These are phyloP conservation scores for Phaeophleospora eucalypticola DNA, from an alignment of 2,329 filamentous ascomycete species.

Conservation along the genomic window DNA sequence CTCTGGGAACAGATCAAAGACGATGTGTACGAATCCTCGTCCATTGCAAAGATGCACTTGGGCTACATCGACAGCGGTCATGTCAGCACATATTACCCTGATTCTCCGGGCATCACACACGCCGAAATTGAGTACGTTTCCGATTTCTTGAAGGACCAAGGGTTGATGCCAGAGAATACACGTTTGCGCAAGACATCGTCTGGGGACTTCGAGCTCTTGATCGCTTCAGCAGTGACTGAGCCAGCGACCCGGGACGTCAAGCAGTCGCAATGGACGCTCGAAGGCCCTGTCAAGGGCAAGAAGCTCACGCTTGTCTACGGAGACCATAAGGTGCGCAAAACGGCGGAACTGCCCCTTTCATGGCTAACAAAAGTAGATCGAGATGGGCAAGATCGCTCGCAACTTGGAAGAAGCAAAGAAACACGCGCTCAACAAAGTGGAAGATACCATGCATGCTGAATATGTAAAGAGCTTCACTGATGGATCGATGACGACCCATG, in stretches of 20 bases:
- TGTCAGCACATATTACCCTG: slow-evolving; percentile 49
- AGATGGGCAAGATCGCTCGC: slow-evolving; percentile 45
- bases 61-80: slow-evolving; percentile 49
- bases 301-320: slow-evolving; percentile 45
- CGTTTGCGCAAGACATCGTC: slow-evolving; percentile 42
- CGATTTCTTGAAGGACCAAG: slow-evolving; percentile 45
- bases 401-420: slow-evolving; percentile 47
- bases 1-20: slow-evolving; percentile 44
- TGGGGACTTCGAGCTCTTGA: slow-evolving; percentile 45
- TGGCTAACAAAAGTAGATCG: too few relatives aligned
- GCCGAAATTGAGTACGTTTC: slow-evolving; percentile 46
- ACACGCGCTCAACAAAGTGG: slow-evolving; percentile 44
- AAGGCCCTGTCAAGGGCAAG: slow-evolving; percentile 41
- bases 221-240: slow-evolving; percentile 43
- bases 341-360: too few relatives aligned
- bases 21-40: slow-evolving; percentile 42
- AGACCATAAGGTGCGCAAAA: slow-evolving; percentile 41
- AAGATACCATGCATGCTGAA: slow-evolving; percentile 43
- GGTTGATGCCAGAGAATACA: slow-evolving; percentile 49
- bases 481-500: slow-evolving; percentile 49
- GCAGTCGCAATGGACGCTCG: slow-evolving; percentile 44
- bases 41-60: slow-evolving; percentile 43
- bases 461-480: slow-evolving; percentile 50
- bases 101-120: slow-evolving; percentile 45
- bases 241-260: slow-evolving; percentile 41